phyloP scores from a whole-genome alignment of 352 stramenopile species.

The Globisporangium apiculatum region DNA sequence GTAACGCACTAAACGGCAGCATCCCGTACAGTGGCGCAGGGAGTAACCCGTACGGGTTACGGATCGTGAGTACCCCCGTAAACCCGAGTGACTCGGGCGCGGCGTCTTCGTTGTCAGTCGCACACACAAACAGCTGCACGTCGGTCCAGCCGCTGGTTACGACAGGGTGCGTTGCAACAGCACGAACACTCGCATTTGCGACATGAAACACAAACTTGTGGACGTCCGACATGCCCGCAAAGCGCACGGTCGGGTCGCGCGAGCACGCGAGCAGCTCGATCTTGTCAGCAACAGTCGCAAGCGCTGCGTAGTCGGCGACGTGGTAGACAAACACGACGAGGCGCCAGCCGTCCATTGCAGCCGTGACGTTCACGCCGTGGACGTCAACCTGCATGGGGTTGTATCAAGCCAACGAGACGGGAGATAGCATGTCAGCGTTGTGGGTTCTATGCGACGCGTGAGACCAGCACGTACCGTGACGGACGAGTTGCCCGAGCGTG shows the following conservation, averaged over 20 bases:
- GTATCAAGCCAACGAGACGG: neutral
- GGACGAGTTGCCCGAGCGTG: conserved; percentile 50
- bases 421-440: neutral
- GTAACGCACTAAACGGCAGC: conserved; percentile 74
- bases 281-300: conserved; percentile 54
- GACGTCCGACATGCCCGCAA: conserved; percentile 60
- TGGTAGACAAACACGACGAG: conserved; percentile 84
- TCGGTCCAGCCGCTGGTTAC: conserved; percentile 68
- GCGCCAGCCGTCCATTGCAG: conserved; percentile 56
- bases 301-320: conserved; percentile 58
- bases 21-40: conserved; percentile 80
- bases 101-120: conserved; percentile 32
- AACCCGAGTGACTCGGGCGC: conserved; percentile 50
- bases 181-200: conserved; percentile 41
- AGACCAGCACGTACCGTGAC: conserved; percentile 32
- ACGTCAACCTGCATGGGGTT: conserved; percentile 38
- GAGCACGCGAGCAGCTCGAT: conserved; percentile 73
- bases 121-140: conserved; percentile 75
- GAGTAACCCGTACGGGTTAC: conserved; percentile 76
- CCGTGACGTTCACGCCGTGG: conserved; percentile 61
- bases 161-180: conserved; percentile 48
- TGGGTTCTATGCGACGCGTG: neutral
- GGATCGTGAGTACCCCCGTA: conserved; percentile 61
- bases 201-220: conserved; percentile 61
- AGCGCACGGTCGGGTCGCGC: conserved; percentile 25